Evolutionary conservation across 106 monocot species (phyloP), one percentile per base, ranked within the genome.

Genomic region (Allium cepa): DNA sequence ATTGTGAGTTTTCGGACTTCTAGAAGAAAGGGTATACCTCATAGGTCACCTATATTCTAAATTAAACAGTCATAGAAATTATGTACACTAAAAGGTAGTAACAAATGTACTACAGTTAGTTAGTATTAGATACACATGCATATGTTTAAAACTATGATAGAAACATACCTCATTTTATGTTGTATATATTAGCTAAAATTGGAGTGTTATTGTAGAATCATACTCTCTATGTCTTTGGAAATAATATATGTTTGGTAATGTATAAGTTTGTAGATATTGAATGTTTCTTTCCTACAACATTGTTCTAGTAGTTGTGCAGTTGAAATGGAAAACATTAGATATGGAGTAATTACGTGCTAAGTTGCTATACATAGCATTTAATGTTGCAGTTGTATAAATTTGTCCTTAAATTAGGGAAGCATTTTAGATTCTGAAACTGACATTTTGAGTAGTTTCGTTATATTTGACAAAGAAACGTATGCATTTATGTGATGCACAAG

Each of bases 1-100:
- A 87, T 86, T 65, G 47, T 68, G 59, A 89, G 58, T 78, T 83
- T 78, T 78, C 81, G 88, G 66, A 86, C 80, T 49, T 87, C 78
- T 47, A 76, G 97, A 56, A 64, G 97, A 22, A 97, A 97, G 89
- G 97, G 97, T 60, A 81, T 89, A 59, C 97, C 97, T 26, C 97
- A 81, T 68, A 72, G 97, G 45, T 84, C 94, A 26, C 84, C 88
- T 9, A 83, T 82, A 10, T 94, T 79, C 71, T 79, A 60, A 75
- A 36, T 36, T 36, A 36, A 36, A 36, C 36, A 36, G 36, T 36
- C 5, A 36, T 5, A 36, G 36, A 36, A 36, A 36, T 36, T 36
- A 1, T 36, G 36, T 36, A 36, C 36, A 36, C 5, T 36, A 36
- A 36, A 36, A 5, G 4, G 3, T 36, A 36, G 36, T 36, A 36